Percentiles rank a stretch among this genome's conserved stretches.
These are phyloP conservation scores for Physcomitrium patens DNA, from an alignment of 225 moss, liverwort and hornwort genomes.

Conservation along the genomic window DNA sequence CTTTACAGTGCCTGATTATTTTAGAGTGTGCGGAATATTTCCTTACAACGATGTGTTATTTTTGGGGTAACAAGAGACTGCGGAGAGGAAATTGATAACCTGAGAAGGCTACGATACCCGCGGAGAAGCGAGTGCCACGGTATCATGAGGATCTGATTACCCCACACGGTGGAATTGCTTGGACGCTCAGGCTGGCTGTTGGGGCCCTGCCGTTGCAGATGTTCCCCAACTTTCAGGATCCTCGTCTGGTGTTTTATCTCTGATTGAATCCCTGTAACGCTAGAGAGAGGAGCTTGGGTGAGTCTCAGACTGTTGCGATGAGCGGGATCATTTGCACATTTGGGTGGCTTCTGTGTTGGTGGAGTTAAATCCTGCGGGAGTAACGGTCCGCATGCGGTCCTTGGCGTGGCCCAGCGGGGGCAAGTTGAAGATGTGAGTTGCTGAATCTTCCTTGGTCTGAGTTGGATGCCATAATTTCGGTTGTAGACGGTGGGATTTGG, in stretches of 20 bases:
- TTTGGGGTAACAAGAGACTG: not conserved
- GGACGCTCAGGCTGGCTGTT: not conserved
- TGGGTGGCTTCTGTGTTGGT: not conserved
- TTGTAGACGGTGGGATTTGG: not conserved
- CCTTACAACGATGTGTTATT: too few relatives aligned
- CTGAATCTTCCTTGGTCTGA: not conserved
- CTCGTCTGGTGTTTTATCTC: not conserved
- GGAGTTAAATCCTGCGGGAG: conserved; percentile 29
- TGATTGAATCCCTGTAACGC: not conserved
- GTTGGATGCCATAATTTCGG: not conserved
- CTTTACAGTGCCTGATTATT: too few relatives aligned
- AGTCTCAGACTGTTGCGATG: not conserved
- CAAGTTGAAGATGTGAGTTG: conserved; percentile 53
- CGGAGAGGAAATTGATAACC: not conserved
- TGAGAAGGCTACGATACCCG: not conserved
- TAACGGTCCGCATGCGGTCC: conserved; percentile 42
- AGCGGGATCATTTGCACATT: not conserved
- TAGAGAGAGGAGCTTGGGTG: not conserved
- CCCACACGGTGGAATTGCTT: not conserved
- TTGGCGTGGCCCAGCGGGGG: conserved; percentile 53
- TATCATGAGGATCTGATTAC: not conserved
- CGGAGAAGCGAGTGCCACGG: not conserved
- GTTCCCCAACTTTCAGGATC: not conserved
- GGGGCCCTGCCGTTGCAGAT: not conserved
- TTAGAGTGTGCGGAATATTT: too few relatives aligned